A percentile compares a stretch with the other conserved stretches of the same genome.
Conservation (phyloP, 2,329 filamentous ascomycete genomes). For the Ceratocystis variospora region DNA sequence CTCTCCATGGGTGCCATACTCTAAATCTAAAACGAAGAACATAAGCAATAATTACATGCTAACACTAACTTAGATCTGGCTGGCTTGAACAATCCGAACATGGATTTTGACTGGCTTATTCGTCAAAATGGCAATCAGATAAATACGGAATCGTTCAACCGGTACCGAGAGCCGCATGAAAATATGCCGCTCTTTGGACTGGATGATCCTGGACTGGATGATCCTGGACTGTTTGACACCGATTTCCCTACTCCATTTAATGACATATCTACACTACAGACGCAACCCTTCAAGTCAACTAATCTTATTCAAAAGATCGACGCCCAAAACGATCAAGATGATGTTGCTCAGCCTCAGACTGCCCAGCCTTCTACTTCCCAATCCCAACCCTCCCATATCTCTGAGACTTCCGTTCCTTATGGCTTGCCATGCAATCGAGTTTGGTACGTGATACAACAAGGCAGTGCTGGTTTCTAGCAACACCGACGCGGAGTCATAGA, state of each 20-base stretch:
- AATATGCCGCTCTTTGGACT: slow-evolving; percentile 48
- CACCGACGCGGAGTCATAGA: background rate
- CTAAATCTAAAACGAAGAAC: background rate
- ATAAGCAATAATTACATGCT: slow-evolving; percentile 14
- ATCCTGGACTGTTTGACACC: slow-evolving; percentile 48
- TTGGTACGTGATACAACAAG: slow-evolving; percentile 11
- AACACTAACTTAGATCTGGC: slow-evolving; percentile 15
- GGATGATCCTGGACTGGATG: slow-evolving; percentile 35
- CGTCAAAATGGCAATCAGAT: slow-evolving; percentile 76
- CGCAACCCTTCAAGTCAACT: slow-evolving; percentile 6
- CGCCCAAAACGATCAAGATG: slow-evolving; percentile 46
- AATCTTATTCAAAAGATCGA: slow-evolving; percentile 16
- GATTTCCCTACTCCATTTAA: slow-evolving; percentile 78
- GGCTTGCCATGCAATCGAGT: slow-evolving; percentile 17
- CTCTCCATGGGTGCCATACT: background rate
- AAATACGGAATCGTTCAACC: slow-evolving; percentile 80
- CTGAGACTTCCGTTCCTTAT: slow-evolving; percentile 21
- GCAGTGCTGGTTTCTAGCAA: background rate
- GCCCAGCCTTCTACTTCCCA: no score
- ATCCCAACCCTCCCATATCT: no score
- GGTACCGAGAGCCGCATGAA: slow-evolving; percentile 82
- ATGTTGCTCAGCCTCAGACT: slow-evolving; percentile 31
- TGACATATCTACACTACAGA: slow-evolving; percentile 31
- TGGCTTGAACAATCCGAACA: slow-evolving; percentile 22
- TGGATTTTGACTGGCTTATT: slow-evolving; percentile 57